These are phyloP conservation scores for Neofusicoccum sp. DNA, from an alignment of 2,329 filamentous ascomycete species.

Conservation along the genomic window DNA sequence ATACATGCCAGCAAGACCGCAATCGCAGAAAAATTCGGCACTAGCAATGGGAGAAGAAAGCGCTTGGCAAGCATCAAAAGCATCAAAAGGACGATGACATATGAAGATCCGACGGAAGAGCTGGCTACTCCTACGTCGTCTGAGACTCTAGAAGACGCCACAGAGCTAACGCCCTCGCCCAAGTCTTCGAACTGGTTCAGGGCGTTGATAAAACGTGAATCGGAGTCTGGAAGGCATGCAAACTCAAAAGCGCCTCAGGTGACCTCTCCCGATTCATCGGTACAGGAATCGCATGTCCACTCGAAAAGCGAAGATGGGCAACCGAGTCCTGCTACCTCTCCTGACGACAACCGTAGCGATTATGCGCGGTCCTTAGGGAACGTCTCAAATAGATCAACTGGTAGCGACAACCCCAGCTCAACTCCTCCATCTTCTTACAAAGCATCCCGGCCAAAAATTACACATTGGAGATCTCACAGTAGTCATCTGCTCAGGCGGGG, in stretches of 20 bases:
- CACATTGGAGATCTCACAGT: background rate
- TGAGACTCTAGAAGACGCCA: background rate
- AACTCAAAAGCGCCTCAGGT: background rate
- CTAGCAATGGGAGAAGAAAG: background rate
- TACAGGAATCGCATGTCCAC: background rate
- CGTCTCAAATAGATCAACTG: background rate
- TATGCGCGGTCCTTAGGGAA: background rate
- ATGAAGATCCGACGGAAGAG: background rate
- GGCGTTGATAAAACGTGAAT: background rate
- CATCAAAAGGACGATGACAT: slow-evolving; percentile 7
- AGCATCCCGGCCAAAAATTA: background rate
- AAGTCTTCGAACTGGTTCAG: slow-evolving; percentile 20
- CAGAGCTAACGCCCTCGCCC: slow-evolving; percentile 23
- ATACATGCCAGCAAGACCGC: slow-evolving; percentile 18
- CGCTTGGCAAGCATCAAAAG: background rate
- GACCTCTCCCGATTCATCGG: background rate
- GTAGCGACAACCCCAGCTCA: background rate
- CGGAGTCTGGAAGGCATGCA: background rate
- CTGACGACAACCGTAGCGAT: background rate
- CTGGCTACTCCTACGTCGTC: background rate
- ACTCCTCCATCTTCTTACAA: background rate
- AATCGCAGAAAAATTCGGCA: background rate
- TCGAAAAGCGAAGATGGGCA: background rate
- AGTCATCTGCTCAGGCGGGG: background rate
- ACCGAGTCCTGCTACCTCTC: background rate